Evolutionary conservation across 352 stramenopile genomes (phyloP), one percentile per base, ranked within the genome.

Genomic region (Phytophthora litchii): DNA sequence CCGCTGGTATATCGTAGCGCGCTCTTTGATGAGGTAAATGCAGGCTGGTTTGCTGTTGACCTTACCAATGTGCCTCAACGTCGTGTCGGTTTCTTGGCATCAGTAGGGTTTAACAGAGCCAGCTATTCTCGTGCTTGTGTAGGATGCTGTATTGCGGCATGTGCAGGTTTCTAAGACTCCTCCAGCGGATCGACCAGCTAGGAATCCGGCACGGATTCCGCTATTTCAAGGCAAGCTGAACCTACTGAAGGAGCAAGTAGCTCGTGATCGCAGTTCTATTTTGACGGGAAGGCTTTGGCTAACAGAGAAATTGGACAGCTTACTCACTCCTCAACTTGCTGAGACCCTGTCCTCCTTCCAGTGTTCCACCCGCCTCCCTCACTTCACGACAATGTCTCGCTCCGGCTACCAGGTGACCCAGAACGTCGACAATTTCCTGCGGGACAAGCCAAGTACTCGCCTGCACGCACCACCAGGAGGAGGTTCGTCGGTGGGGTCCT

Each of bases 351-450:
- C 35, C 43, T 48, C 41, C 37, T 60, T 49, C 40, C 25, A 52
- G 23, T 48, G 27, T 36, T 25, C 40, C 19, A 8, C 13, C 21
- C 19, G 19, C 41, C 42, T 21, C 37, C 10, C 23, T 31, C 12
- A 59, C 7, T 42, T 37, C 31, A 34, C 48, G 19, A 78, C 12
- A 53, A 90, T 90, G 78, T 78, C 78, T 32, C 78, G 80, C 67
- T 60, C 51, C 55, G 68, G 70, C 32, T 78, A 80, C 61, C 78
- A 88, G 68, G 69, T 76, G 42, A 90, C 78, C 17, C 83, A 91
- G 58, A 94, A 92, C 60, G 64, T 87, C 25, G 80, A 93, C 73
- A 92, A 93, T 63, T 90, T 92, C 32, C 56, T 91, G 25, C 58
- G 72, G 14, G 78, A 88, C n/a, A 87, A 87, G 73, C 71, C 83